Evolutionary conservation across 495 filamentous ascomycete genomes (phyloP), one percentile per base, ranked within the genome.

Genomic region (Penicillium turbatum): DNA sequence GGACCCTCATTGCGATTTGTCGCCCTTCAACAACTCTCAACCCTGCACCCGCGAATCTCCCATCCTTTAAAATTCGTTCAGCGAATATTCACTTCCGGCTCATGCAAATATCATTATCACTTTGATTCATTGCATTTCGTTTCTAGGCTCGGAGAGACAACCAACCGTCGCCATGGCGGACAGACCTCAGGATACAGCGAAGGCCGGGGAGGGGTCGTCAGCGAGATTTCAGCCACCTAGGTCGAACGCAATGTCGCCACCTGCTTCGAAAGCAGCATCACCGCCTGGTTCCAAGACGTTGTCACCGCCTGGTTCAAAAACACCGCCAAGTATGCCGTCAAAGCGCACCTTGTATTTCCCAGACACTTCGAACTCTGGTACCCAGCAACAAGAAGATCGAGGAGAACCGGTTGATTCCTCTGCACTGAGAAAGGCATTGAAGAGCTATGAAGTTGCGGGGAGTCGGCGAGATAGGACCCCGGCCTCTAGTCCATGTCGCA

Each of bases 401-500:
- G 81, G 80, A 21, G 82, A 83, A 45, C 73, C 83, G 1, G 70
- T 86, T 30, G 84, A 87, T 67, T 67, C 86, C 13, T 67, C 67
- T 54, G 81, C 79, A n/a, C 67, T 89, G 34, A 79, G 75, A 45
- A 83, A 78, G 64, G 84, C 82, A 5, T 68, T 89, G 57, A 81
- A 82, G 62, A 77, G 82, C 38, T 81, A 81, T 60, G 84, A 86
- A 54, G 75, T 86, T 30, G 78, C 75, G n/a, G 82, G 79, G 8
- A 69, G 71, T 62, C 72, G 77, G 47, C 73, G 86, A 56, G 86
- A 92, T 43, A 79, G 80, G 43, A 88, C 89, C 12, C 86, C 89
- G 0, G 82, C 76, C 41, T 82, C 80, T 11, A 95, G 88, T 66
- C 90, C 91, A 12, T 90, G 85, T 72, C 79, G 91, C 61, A 96